These are phyloP conservation scores for Sporothrix euskadiensis DNA, from an alignment of 2,329 filamentous ascomycete genomes.

Conservation along the genomic window DNA sequence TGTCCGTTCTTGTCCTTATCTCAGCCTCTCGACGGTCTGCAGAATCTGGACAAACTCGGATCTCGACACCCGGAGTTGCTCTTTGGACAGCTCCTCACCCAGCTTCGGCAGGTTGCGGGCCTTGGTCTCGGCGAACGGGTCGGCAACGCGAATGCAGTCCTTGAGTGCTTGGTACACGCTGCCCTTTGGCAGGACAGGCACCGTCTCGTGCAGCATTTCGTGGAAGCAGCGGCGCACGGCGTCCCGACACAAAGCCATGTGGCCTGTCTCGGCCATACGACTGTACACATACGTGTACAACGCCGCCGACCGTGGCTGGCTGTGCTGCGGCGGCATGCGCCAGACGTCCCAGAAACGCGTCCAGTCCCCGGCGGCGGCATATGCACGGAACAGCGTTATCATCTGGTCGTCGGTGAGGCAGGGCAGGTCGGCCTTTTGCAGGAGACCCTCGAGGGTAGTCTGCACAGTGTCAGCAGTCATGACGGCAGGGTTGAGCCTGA, in stretches of 20 bases:
- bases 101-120: slow-evolving; percentile 31
- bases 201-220: slow-evolving; percentile 60
- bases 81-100: neutral
- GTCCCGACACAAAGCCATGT: slow-evolving; percentile 48
- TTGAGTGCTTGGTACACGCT: slow-evolving; percentile 51
- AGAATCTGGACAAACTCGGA: slow-evolving; percentile 30
- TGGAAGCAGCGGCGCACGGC: slow-evolving; percentile 56
- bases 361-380: slow-evolving; percentile 53
- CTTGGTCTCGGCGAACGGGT: slow-evolving; percentile 50
- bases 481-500: neutral
- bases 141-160: slow-evolving; percentile 56
- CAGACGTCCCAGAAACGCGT: slow-evolving; percentile 62
- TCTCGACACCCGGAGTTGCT: neutral
- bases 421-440: slow-evolving; percentile 42
- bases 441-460: slow-evolving; percentile 48
- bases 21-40: neutral
- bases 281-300: slow-evolving; percentile 59
- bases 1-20: neutral
- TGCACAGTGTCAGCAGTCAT: slow-evolving; percentile 43
- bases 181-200: slow-evolving; percentile 49
- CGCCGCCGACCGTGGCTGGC: slow-evolving; percentile 49
- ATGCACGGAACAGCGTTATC: slow-evolving; percentile 48
- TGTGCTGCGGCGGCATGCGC: slow-evolving; percentile 54
- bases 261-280: slow-evolving; percentile 48
- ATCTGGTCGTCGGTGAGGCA: slow-evolving; percentile 45